A percentile compares a stretch with the other conserved stretches of the same genome.
These are phyloP conservation scores for Colletotrichum tropicicola DNA, from an alignment of 2,329 filamentous ascomycete species.

Conservation along the genomic window DNA sequence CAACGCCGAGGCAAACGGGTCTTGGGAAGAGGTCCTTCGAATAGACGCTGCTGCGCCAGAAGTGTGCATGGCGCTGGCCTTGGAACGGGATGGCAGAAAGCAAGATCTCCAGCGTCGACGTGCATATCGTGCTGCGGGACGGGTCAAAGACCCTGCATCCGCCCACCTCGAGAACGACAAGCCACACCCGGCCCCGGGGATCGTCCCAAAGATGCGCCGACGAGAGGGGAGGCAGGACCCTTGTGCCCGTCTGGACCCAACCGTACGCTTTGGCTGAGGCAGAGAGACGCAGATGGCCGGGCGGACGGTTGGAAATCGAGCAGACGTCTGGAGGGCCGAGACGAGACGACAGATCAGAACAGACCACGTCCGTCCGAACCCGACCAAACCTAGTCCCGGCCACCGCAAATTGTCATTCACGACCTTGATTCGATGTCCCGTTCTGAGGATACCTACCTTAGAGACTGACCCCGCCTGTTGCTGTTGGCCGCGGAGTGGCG, in stretches of 20 bases:
- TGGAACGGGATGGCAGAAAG: not conserved
- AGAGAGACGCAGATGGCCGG: not conserved
- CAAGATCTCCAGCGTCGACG: not conserved
- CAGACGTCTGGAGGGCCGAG: too few relatives aligned
- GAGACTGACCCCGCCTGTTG: too few relatives aligned
- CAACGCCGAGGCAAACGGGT: too few relatives aligned
- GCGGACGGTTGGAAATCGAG: not conserved
- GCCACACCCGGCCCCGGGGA: too few relatives aligned
- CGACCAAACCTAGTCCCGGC: not conserved
- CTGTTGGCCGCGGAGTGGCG: too few relatives aligned
- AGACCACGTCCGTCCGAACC: not conserved
- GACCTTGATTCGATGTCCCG: not conserved
- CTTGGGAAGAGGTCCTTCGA: too few relatives aligned
- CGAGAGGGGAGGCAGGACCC: too few relatives aligned
- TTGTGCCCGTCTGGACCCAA: too few relatives aligned
- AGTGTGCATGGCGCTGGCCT: not conserved
- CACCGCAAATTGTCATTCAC: not conserved
- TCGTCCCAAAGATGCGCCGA: too few relatives aligned
- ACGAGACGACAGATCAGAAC: too few relatives aligned
- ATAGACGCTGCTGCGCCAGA: not conserved
- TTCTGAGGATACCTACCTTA: too few relatives aligned
- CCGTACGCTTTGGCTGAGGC: constrained; percentile 1
- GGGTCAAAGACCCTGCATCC: constrained; percentile 8
- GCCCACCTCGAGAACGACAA: not conserved
- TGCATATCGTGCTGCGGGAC: constrained; percentile 1